phyloP scores from a whole-genome alignment of 106 monocot species.

The Chionographis japonica region DNA sequence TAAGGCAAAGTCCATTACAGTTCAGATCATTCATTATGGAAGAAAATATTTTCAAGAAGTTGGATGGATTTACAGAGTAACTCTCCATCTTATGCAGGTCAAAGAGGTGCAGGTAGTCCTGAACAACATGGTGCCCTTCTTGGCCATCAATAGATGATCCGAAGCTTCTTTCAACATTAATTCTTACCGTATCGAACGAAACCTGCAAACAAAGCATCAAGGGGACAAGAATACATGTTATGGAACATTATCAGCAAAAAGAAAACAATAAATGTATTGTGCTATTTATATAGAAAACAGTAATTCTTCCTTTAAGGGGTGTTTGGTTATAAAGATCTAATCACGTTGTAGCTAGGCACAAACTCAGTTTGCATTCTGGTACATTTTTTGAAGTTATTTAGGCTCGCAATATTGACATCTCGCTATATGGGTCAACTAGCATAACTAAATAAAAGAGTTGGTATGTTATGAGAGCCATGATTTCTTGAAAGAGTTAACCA shows the following conservation, averaged over 20 bases:
- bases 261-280: neutral
- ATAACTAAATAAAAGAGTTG: too few relatives aligned
- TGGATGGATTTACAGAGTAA: slow-evolving; percentile 4
- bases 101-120: slow-evolving; percentile 40
- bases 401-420: too few relatives aligned
- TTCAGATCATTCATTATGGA: slow-evolving; percentile 35
- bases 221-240: neutral
- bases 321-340: too few relatives aligned
- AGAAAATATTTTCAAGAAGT: slow-evolving; percentile 28
- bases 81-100: slow-evolving; percentile 11
- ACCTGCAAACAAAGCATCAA: slow-evolving; percentile 29
- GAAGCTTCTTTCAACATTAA: slow-evolving; percentile 34
- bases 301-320: too few relatives aligned
- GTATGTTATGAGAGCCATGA: too few relatives aligned
- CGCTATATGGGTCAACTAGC: too few relatives aligned
- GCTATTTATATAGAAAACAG: too few relatives aligned
- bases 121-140: slow-evolving; percentile 36
- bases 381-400: too few relatives aligned
- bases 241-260: neutral
- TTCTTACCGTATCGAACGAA: slow-evolving; percentile 33
- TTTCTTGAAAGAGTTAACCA: too few relatives aligned
- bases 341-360: too few relatives aligned
- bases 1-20: slow-evolving; percentile 30
- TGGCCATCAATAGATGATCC: slow-evolving; percentile 8
- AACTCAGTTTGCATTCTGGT: too few relatives aligned